A percentile compares a stretch with the other conserved stretches of the same genome.
Evolutionary conservation across 345 rosid species (phyloP).

Genomic region (Cardiospermum halicacabum): DNA sequence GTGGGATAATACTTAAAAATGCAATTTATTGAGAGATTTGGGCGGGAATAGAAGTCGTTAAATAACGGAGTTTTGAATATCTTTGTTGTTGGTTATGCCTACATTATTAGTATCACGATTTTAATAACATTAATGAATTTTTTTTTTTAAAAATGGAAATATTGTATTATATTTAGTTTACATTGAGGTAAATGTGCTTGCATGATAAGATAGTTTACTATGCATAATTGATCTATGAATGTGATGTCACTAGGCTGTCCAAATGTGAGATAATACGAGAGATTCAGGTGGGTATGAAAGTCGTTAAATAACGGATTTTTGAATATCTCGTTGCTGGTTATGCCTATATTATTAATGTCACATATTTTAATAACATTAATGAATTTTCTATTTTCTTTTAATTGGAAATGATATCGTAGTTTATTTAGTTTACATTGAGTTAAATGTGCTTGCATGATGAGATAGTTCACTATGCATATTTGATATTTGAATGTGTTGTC

Average conservation of each 20-base stretch:
- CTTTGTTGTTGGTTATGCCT: background rate
- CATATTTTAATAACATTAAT: background rate
- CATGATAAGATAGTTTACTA: too few species aligned
- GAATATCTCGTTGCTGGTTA: background rate
- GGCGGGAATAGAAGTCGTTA: background rate
- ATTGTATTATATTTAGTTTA: background rate
- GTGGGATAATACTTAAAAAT: background rate
- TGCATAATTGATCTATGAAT: too few species aligned
- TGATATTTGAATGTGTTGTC: background rate
- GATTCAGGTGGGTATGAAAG: background rate
- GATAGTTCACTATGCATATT: too few species aligned
- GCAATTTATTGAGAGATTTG: background rate
- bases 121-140: background rate
- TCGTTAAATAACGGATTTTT: background rate
- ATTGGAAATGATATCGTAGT: too few species aligned
- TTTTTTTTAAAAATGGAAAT: too few species aligned
- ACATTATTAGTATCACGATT: background rate
- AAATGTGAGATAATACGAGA: background rate
- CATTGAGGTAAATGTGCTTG: background rate
- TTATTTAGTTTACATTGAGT: background rate
- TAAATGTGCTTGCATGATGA: background rate
- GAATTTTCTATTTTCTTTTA: too few species aligned
- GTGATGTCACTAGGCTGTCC: background rate
- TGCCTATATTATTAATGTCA: background rate
- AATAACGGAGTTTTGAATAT: background rate